Evolutionary conservation across 306 rosid species (phyloP), one percentile per base, ranked within the genome.

Genomic region (apple (Malus domestica)): DNA sequence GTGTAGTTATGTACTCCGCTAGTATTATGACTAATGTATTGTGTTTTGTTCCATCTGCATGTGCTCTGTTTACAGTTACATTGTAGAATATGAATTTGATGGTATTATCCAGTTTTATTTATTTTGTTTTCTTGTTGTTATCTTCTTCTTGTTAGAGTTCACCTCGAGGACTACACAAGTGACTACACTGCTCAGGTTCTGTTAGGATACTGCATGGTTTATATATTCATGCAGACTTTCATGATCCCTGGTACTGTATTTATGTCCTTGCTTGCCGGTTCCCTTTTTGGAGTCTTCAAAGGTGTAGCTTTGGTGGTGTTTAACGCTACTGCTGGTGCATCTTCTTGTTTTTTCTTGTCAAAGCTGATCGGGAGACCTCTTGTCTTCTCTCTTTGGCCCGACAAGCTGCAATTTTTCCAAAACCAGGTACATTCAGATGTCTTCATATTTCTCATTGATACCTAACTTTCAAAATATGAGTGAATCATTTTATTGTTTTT

Each of bases 191-290:
- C 97, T 70, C 99, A 95, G 83, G 99, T 95, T 69, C 80, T 92
- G 87, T 91, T 92, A 78, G 97, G 99, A 54, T 95, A 95, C 87
- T 95, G 99, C 79, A 72, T 87, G 82, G 99, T 95, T 44, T 95
- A 95, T 80, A 90, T 95, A 57, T 95, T 92, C 90, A 95, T 95
- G 99, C 97, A 95, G 86, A 95, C 99, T 59, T 95, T 95, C 90
- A 95, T 95, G 99, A 95, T 95, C 83, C 99, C 99, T 3, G 99
- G 99, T 77, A 92, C 99, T 23, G 97, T 95, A 67, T 95, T 95
- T 86, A 95, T 95, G 99, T 95, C 99, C 46, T 83, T 95, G 80
- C 97, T 95, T 30, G 99, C 99, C 2, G 99, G 99, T 68, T 93
- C 99, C 33, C 97, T 95, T 72, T 95, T 95, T 33, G 97, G 99